Base-by-base conservation (phyloP, 768 basidiomycete genomes). In the Roridomyces roridus region DNA sequence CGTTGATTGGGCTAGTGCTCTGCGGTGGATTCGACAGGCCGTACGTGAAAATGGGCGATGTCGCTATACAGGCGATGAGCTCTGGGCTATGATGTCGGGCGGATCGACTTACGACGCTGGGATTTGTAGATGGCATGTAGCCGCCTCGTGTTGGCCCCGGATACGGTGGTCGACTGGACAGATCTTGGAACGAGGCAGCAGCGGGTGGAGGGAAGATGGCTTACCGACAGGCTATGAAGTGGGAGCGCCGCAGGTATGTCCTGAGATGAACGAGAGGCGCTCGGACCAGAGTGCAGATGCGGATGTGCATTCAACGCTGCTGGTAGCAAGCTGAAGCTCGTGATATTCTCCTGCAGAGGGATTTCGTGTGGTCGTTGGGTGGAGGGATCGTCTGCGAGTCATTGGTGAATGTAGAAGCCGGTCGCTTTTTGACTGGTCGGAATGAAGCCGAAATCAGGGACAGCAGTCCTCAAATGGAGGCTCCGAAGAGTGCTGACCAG, bases 231-330 rank as follows among this genome's bases (percentile, higher is more conserved):
- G 11, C 23, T 51, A 31, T 24, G 49, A 24, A 57, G 25, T 10
- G 57, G 62, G 57, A 11, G 59, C 47, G 36, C 44, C 14, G 47
- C 34, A 26, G 28, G 47, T 7, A 66, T 29, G 21, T 68, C 62
- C 10, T 64, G 66, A 14, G 69, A 67, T n/a, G 70, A 67, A n/a
- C 64, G 64, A 6, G 67, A 69, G 43, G 52, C 60, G 37, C 55
- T 64, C 12, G 56, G 65, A 7, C 63, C 59, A 15, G 63, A 58
- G 23, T 45, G 39, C 9, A 46, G 40, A 48, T 65, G 68, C 10
- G 66, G 67, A 37, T 65, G 64, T 9, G n/a, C 65, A 58, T 17
- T 61, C 44, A 29, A 51, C 42, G 36, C 60, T 58, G 17, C 62
- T 55, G 29, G 29, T 31, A 31, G 29, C 7, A 58, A 55, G 31